Base-by-base conservation (phyloP, 257 asterid species). In the Phtheirospermum japonicum region DNA sequence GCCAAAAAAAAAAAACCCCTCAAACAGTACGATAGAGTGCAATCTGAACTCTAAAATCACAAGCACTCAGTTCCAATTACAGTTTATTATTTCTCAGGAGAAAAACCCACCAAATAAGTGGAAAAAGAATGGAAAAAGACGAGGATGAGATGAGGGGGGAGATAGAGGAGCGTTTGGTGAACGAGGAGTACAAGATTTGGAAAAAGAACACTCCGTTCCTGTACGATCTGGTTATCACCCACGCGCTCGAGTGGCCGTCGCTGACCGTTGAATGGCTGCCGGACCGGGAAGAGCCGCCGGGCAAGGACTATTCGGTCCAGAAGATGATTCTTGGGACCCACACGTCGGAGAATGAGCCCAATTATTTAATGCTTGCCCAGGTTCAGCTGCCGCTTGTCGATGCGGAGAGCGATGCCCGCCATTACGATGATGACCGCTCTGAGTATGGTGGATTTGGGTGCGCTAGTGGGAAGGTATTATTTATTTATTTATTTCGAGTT, bases 121-220 rank as follows among this genome's bases (percentile, higher is more conserved):
- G 96, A 83, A 63, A 84, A 80, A 73, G 96, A 88, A n/a, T n/a
- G n/a, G n/a, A n/a, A n/a, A n/a, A n/a, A n/a, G n/a, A n/a, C n/a
- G n/a, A n/a, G n/a, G n/a, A 91, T 0, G 97, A 91, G 77, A 88
- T 81, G 92, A 73, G 95, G 30, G 94, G 92, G 1, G 95, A 91
- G 71, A 73, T 84, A 18, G 96, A 88, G 73, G 97, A 88, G 75
- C 79, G 94, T 17, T 60, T 86, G 42, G 73, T 91, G 10, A 91
- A 91, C 82, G 98, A 91, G 73, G 98, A 91, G 80, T 91, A 88
- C 78, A 88, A 91, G 82, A 91, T 88, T 66, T 88, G 98, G 98
- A 91, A 91, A 77, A 91, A 88, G 79, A 91, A 88, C 65, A 84
- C 94, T 8, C 96, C 98, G 0, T 91, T 86, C 43, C 67, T 86